A percentile compares a stretch with the other conserved stretches of the same genome.
phyloP scores from a whole-genome alignment of 352 stramenopile genomes.

The Albugo laibachii region DNA sequence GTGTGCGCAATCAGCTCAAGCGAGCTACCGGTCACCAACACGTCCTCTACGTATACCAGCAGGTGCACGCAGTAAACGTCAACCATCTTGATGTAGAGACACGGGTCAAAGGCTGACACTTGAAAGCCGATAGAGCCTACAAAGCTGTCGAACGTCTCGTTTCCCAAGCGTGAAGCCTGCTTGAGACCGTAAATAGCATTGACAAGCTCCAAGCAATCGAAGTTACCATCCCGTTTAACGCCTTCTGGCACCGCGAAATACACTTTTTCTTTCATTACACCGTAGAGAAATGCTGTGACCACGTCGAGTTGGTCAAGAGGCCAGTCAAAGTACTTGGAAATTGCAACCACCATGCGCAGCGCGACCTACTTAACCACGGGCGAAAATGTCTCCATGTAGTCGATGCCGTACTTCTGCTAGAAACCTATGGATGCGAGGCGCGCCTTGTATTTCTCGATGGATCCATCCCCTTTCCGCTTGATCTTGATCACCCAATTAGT shows the following conservation, averaged over 20 bases:
- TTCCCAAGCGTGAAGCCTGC: conserved; percentile 5
- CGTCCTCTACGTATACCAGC: too few relatives aligned
- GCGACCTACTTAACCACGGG: conserved; percentile 9
- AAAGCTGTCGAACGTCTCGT: conserved; percentile 5
- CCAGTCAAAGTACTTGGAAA: conserved; percentile 5
- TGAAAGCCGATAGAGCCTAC: conserved; percentile 3
- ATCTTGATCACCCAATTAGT: conserved; percentile 19
- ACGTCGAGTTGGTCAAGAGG: conserved; percentile 8
- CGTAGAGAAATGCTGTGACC: too few relatives aligned
- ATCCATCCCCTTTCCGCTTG: conserved; percentile 15
- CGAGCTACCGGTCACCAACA: too few relatives aligned
- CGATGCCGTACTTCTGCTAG: conserved; percentile 14
- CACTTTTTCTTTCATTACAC: too few relatives aligned
- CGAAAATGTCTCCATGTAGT: conserved; percentile 13
- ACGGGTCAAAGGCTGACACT: conserved; percentile 7
- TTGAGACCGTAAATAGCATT: too few relatives aligned
- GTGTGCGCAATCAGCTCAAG: too few relatives aligned
- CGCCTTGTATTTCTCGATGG: conserved; percentile 18
- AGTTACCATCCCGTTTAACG: too few relatives aligned
- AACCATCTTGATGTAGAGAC: too few relatives aligned
- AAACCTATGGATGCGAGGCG: conserved; percentile 9
- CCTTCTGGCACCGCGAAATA: too few relatives aligned
- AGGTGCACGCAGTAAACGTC: conserved; percentile 12
- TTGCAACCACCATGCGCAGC: conserved; percentile 5
- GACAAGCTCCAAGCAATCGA: too few relatives aligned